phyloP scores from a whole-genome alignment of 805 yeast species.

The Tetrapisispora fleetii region DNA sequence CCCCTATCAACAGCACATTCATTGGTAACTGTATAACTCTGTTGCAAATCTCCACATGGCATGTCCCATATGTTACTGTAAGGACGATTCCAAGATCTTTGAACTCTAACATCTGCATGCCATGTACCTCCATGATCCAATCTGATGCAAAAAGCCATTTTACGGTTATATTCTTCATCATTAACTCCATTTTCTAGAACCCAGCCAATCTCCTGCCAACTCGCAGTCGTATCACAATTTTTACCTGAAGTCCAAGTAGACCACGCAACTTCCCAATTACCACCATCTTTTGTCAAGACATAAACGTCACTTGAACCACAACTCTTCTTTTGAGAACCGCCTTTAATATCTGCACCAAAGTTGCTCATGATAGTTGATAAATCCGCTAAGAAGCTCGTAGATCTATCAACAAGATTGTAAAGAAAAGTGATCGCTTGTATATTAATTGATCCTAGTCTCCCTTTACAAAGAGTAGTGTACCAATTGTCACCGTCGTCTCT shows the following conservation, averaged over 20 bases:
- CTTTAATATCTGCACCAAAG: neutral
- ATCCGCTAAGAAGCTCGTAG: neutral
- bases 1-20: neutral
- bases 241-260: conserved; percentile 2
- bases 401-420: conserved; percentile 1
- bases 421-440: neutral
- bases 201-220: neutral
- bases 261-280: conserved; percentile 5
- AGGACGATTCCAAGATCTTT: conserved; percentile 1
- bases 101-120: conserved; percentile 4
- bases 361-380: neutral
- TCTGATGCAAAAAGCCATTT: conserved; percentile 4
- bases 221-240: conserved; percentile 6
- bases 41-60: neutral
- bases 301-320: conserved; percentile 3
- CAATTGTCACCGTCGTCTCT: neutral
- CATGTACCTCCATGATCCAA: conserved; percentile 4
- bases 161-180: conserved; percentile 2
- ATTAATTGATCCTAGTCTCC: neutral
- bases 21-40: neutral
- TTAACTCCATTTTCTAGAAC: neutral
- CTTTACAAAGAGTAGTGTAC: neutral
- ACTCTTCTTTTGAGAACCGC: neutral
- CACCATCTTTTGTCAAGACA: conserved; percentile 3
- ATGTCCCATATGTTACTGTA: conserved; percentile 4